Evolutionary conservation across 1,284 basidiomycete species (phyloP).

Genomic region (Farysia itapuensis): DNA sequence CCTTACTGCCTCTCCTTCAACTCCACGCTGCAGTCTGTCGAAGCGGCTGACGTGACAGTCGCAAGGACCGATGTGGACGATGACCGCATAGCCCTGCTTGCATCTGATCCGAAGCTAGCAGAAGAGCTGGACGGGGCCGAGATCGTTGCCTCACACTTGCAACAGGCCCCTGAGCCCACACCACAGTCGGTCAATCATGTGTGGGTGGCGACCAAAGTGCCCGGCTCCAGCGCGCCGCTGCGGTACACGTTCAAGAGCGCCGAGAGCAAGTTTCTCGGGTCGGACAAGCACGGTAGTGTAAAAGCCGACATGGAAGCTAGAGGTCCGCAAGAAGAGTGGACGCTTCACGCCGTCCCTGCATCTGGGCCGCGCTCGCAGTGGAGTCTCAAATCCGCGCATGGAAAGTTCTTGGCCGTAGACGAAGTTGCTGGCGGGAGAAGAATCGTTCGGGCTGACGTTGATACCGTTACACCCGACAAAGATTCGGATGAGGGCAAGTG

Average conservation of each 20-base stretch:
- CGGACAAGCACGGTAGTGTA: slow-evolving; percentile 35
- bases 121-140: slow-evolving; percentile 27
- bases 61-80: not conserved
- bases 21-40: slow-evolving; percentile 26
- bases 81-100: slow-evolving; percentile 5
- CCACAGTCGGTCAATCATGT: slow-evolving; percentile 52
- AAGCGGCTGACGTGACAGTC: slow-evolving; percentile 5
- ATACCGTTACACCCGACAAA: not conserved
- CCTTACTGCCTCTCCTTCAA: slow-evolving; percentile 19
- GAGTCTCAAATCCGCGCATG: slow-evolving; percentile 32
- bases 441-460: slow-evolving; percentile 40
- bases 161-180: slow-evolving; percentile 2
- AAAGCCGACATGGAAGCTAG: slow-evolving; percentile 41
- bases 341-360: slow-evolving; percentile 3
- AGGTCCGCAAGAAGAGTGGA: slow-evolving; percentile 53
- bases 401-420: slow-evolving; percentile 37
- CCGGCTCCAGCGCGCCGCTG: slow-evolving; percentile 15
- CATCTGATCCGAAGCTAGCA: slow-evolving; percentile 15
- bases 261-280: slow-evolving; percentile 45
- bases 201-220: slow-evolving; percentile 42
- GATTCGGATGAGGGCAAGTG: slow-evolving; percentile 9
- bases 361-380: not conserved
- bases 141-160: slow-evolving; percentile 6
- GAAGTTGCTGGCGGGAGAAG: slow-evolving; percentile 22
- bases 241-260: slow-evolving; percentile 46